Evolutionary conservation across 2,329 filamentous ascomycete genomes (phyloP).

Genomic region (Hymenoscyphus scutula): DNA sequence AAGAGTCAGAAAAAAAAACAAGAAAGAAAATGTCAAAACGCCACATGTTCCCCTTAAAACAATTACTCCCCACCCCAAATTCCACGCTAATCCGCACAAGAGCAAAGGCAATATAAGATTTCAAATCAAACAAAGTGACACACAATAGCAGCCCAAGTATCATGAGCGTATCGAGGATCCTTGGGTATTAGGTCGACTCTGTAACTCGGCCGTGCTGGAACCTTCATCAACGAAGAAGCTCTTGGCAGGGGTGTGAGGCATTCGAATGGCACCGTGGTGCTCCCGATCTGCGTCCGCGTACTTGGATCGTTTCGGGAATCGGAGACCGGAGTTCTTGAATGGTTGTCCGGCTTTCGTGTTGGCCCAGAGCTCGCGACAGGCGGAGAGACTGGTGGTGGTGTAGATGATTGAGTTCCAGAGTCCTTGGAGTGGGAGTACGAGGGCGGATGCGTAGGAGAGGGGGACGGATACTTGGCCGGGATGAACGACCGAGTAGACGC

Average conservation of each 20-base stretch:
- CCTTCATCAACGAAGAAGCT: not conserved
- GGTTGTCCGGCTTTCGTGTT: conserved; percentile 11
- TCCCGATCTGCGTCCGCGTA: not conserved
- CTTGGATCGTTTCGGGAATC: not conserved
- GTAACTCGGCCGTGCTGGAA: not conserved
- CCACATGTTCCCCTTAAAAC: too few relatives aligned
- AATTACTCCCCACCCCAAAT: too few relatives aligned
- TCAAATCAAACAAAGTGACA: too few relatives aligned
- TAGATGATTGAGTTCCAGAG: conserved; percentile 86
- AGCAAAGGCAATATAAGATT: too few relatives aligned
- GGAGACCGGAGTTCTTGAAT: not conserved
- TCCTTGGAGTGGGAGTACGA: conserved; percentile 77
- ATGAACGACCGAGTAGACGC: conserved; percentile 67
- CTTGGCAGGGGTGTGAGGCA: not conserved
- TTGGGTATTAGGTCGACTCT: not conserved
- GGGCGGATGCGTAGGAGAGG: conserved; percentile 67
- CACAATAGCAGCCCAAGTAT: too few relatives aligned
- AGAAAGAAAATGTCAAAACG: too few relatives aligned
- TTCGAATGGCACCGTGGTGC: conserved; percentile 2
- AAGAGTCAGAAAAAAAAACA: too few relatives aligned
- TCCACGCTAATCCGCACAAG: too few relatives aligned
- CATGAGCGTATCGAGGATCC: not conserved
- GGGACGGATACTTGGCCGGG: conserved; percentile 50
- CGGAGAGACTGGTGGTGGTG: conserved; percentile 63
- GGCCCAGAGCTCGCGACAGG: conserved; percentile 49